A percentile compares a stretch with the other conserved stretches of the same genome.
phyloP scores from a whole-genome alignment of 371 early-diverging fungal species.

The Caulochytrium protostelioides region DNA sequence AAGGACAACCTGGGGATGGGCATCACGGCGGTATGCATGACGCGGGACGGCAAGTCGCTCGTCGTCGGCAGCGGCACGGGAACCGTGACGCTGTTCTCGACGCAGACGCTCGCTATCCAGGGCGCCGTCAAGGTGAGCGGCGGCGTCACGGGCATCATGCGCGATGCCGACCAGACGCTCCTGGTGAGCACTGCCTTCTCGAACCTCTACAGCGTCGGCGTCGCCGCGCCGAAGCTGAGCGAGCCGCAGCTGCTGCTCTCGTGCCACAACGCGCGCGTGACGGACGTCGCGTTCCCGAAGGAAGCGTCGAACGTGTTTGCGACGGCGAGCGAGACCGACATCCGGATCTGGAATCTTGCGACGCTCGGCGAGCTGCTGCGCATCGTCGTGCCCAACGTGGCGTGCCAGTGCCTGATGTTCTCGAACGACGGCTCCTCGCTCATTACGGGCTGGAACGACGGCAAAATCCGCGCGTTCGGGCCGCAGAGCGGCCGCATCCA shows the following conservation, averaged over 20 bases:
- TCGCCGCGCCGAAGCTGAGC: constrained; percentile 7
- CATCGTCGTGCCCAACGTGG: constrained; percentile 27
- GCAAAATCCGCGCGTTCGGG: constrained; percentile 32
- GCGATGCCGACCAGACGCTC: constrained; percentile 11
- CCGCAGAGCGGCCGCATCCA: constrained; percentile 31
- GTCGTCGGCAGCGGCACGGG: constrained; percentile 33
- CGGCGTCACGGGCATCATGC: constrained; percentile 25
- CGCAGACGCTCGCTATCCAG: background rate
- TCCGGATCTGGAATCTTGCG: constrained; percentile 27
- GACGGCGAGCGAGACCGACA: constrained; percentile 27
- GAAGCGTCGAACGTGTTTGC: constrained; percentile 26
- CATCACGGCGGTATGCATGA: too few relatives aligned
- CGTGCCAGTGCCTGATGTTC: constrained; percentile 29
- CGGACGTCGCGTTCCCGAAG: constrained; percentile 27
- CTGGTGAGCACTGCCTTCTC: constrained; percentile 22
- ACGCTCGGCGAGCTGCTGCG: constrained; percentile 20
- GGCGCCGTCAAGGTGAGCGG: constrained; percentile 21
- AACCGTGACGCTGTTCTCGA: constrained; percentile 14
- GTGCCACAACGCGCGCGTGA: constrained; percentile 25
- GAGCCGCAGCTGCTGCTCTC: constrained; percentile 15
- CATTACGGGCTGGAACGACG: constrained; percentile 31
- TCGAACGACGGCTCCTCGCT: constrained; percentile 25
- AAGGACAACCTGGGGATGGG: constrained; percentile 14
- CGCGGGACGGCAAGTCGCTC: constrained; percentile 9
- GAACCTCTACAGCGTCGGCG: constrained; percentile 19